These are phyloP conservation scores for Cladosporium halotolerans DNA, from an alignment of 2,329 filamentous ascomycete genomes.

Conservation along the genomic window DNA sequence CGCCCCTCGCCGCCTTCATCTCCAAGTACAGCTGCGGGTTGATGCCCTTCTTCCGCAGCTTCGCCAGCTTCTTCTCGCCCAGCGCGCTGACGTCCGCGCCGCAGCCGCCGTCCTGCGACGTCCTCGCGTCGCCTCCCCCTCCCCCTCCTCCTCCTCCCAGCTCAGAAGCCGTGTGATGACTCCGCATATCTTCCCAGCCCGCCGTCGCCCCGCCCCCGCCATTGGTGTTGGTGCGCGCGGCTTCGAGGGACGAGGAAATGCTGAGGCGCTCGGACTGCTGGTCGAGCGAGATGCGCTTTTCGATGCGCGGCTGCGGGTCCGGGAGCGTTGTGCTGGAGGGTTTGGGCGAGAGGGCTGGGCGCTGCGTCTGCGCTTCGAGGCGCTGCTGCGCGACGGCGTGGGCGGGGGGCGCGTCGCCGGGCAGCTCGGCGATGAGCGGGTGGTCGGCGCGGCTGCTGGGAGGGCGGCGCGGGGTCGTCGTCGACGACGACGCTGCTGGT, in stretches of 20 bases:
- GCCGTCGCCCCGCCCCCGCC: conserved; percentile 6
- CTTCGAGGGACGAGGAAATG: conserved; percentile 11
- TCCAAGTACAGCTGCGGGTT: conserved; percentile 42
- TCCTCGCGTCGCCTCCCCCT: neutral
- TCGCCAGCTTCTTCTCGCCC: conserved; percentile 37
- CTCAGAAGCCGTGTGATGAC: conserved; percentile 21
- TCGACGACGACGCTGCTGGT: too few species aligned
- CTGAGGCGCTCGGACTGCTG: conserved; percentile 28
- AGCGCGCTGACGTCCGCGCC: conserved; percentile 34
- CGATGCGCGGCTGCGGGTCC: conserved; percentile 18
- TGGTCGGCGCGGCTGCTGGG: neutral
- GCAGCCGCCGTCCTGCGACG: conserved; percentile 23
- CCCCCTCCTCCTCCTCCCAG: conserved; percentile 10
- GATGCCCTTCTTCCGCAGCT: conserved; percentile 42
- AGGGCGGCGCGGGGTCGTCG: neutral
- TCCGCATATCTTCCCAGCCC: conserved; percentile 15
- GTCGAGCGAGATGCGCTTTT: conserved; percentile 30
- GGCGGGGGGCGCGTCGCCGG: neutral
- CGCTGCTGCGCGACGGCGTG: neutral
- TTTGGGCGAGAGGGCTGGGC: neutral
- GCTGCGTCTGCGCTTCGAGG: neutral
- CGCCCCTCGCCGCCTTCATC: conserved; percentile 41
- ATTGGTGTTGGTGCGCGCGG: conserved; percentile 10
- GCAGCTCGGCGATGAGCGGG: conserved; percentile 3
- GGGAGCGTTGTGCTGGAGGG: neutral